phyloP scores from a whole-genome alignment of 768 basidiomycete genomes.

The Termitomyces sp. region DNA sequence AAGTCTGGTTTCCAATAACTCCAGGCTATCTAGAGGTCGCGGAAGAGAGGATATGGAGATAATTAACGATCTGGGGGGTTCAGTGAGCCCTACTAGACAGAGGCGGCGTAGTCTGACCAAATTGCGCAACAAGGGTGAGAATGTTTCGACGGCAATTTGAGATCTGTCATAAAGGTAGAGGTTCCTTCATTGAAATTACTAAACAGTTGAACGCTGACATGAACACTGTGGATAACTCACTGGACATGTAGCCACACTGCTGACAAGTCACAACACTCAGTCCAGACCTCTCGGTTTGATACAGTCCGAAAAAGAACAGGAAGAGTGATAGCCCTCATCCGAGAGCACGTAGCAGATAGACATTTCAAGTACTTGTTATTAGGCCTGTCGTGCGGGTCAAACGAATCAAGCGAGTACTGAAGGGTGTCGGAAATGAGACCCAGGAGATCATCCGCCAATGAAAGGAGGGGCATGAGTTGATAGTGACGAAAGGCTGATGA shows the following conservation, averaged over 20 bases:
- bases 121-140: background rate
- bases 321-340: background rate
- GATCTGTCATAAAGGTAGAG: background rate
- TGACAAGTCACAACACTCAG: background rate
- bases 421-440: background rate
- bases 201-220: background rate
- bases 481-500: too few relatives aligned
- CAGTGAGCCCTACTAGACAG: background rate
- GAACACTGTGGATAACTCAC: background rate
- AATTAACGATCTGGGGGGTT: background rate
- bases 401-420: background rate
- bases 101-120: background rate
- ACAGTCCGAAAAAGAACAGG: background rate
- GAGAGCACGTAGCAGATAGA: background rate
- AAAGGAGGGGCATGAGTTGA: background rate
- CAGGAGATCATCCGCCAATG: background rate
- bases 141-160: background rate
- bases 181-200: background rate
- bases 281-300: background rate
- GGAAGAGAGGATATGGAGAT: background rate
- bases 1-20: background rate
- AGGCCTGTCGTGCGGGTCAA: background rate
- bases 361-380: background rate
- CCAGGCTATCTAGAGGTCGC: background rate
- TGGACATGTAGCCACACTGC: background rate